phyloP scores from a whole-genome alignment of 1,284 basidiomycete species.

The Naganishia sp. region DNA sequence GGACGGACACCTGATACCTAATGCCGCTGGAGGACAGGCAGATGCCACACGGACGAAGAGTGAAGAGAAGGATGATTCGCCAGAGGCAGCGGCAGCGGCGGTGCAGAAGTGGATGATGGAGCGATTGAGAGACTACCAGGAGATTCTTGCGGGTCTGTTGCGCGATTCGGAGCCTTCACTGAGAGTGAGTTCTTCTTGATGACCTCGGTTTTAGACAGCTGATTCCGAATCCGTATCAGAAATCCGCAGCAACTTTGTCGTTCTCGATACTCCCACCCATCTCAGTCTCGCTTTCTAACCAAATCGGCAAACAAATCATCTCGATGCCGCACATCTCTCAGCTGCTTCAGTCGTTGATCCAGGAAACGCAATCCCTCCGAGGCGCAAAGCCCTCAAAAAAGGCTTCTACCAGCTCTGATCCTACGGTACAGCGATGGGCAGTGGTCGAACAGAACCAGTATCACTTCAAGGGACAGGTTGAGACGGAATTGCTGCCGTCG shows the following conservation, averaged over 20 bases:
- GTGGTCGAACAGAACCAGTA: conserved; percentile 30
- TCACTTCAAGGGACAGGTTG: conserved; percentile 18
- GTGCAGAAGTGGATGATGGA: conserved; percentile 77
- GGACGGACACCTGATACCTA: conserved; percentile 60
- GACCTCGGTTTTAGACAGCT: background rate
- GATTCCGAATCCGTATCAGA: conserved; percentile 49
- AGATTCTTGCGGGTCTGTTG: conserved; percentile 67
- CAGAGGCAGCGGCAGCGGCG: conserved; percentile 61
- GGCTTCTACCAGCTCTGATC: conserved; percentile 6
- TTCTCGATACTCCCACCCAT: conserved; percentile 77
- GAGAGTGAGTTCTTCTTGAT: conserved; percentile 56
- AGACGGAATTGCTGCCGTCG: conserved; percentile 15
- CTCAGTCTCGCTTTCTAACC: conserved; percentile 63
- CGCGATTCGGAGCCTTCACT: conserved; percentile 69
- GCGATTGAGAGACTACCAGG: conserved; percentile 66
- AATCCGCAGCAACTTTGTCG: conserved; percentile 72
- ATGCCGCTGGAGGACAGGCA: conserved; percentile 36
- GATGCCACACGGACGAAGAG: conserved; percentile 15
- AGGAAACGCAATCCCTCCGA: conserved; percentile 45
- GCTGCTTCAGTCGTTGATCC: conserved; percentile 45
- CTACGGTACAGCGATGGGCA: conserved; percentile 3
- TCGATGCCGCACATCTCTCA: conserved; percentile 49
- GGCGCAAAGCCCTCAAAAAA: conserved; percentile 45
- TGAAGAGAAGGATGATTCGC: conserved; percentile 43
- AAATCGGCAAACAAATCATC: conserved; percentile 39